Evolutionary conservation across 2,329 filamentous ascomycete species (phyloP).

Genomic region (Exophiala mesophila): DNA sequence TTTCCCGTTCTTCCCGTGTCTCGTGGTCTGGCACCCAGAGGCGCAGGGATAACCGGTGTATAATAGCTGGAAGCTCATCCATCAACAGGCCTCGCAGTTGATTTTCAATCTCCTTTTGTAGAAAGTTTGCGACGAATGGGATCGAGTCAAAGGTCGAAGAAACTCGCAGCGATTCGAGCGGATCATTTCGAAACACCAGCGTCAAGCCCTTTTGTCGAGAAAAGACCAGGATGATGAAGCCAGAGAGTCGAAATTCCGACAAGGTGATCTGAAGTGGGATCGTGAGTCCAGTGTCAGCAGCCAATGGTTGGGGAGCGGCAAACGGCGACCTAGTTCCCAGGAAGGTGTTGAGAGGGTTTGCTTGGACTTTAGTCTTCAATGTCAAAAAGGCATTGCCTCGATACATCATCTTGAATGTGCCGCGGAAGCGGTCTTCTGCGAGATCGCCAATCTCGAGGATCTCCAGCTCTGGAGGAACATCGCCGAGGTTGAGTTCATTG

Average conservation of each 20-base stretch:
- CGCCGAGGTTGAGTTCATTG: constrained; percentile 93
- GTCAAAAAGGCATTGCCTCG: constrained; percentile 92
- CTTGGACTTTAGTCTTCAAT: constrained; percentile 92
- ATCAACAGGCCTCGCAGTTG: constrained; percentile 92
- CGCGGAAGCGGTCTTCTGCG: constrained; percentile 92
- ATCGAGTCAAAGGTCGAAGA: constrained; percentile 99
- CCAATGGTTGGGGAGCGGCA: constrained; percentile 85
- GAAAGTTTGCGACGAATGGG: constrained; percentile 93
- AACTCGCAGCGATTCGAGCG: constrained; percentile 94
- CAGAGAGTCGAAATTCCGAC: constrained; percentile 90
- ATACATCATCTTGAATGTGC: constrained; percentile 99
- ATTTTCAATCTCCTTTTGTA: constrained; percentile 92
- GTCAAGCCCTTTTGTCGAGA: constrained; percentile 96
- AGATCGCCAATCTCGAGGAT: constrained; percentile 97
- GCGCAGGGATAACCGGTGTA: constrained; percentile 82
- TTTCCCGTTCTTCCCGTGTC: constrained; percentile 57
- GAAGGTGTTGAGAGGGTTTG: constrained; percentile 95
- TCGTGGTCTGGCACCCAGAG: constrained; percentile 86
- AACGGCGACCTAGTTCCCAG: constrained; percentile 86
- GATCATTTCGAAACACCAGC: constrained; percentile 95
- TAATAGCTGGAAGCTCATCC: constrained; percentile 95
- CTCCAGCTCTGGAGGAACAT: constrained; percentile 88
- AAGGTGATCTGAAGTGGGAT: constrained; percentile 97
- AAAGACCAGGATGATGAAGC: constrained; percentile 96
- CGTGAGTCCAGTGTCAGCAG: constrained; percentile 79